Evolutionary conservation across 768 basidiomycete species (phyloP).

Genomic region (Porpolomopsis calyptriformis): DNA sequence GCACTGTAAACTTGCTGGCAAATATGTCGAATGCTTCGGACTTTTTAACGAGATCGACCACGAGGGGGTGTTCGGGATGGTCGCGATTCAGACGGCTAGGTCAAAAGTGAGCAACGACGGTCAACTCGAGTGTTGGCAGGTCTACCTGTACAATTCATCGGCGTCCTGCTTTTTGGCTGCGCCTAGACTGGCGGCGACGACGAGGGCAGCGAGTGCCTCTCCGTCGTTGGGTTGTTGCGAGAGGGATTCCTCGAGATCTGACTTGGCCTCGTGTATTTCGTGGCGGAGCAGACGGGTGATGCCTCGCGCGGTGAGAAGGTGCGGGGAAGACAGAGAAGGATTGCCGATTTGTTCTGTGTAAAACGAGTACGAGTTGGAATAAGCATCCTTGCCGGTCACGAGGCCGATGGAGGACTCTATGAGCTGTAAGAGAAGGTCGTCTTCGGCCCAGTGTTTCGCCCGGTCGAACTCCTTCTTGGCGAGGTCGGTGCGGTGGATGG

Average conservation of each 20-base stretch:
- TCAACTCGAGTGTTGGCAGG: constrained; percentile 9
- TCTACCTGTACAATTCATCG: constrained; percentile 63
- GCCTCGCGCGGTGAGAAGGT: constrained; percentile 69
- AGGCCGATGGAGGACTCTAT: constrained; percentile 79
- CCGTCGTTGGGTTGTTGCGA: constrained; percentile 45
- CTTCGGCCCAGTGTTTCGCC: constrained; percentile 79
- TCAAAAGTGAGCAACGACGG: constrained; percentile 8
- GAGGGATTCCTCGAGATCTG: constrained; percentile 69
- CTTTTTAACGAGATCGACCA: constrained; percentile 50
- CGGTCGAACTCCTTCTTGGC: constrained; percentile 79
- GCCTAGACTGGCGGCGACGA: constrained; percentile 53
- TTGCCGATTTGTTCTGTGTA: constrained; percentile 80
- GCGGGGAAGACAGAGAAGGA: constrained; percentile 63
- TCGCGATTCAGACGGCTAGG: constrained; percentile 33
- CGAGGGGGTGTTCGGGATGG: constrained; percentile 61
- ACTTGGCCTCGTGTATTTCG: constrained; percentile 65
- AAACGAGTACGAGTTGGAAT: constrained; percentile 46
- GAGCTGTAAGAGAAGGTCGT: constrained; percentile 79
- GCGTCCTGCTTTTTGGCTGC: constrained; percentile 48
- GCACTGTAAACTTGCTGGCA: constrained; percentile 50
- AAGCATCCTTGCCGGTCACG: constrained; percentile 62
- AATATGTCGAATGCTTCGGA: constrained; percentile 52
- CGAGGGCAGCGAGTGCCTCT: constrained; percentile 59
- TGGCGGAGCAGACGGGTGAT: constrained; percentile 69
- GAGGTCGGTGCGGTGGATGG: constrained; percentile 79